phyloP scores from a whole-genome alignment of 495 filamentous ascomycete species.

The Penicillium psychrofluorescens region DNA sequence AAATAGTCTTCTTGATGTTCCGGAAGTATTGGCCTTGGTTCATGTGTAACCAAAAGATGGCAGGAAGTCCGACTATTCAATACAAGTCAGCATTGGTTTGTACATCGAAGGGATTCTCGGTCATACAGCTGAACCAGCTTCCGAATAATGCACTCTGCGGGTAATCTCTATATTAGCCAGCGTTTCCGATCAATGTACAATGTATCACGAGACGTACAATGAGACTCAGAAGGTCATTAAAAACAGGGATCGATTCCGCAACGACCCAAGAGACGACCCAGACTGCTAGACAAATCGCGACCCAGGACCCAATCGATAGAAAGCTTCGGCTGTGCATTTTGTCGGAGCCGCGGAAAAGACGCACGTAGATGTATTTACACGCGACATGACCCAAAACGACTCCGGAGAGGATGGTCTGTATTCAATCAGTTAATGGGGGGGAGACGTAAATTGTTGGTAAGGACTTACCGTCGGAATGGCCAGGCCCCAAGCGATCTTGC shows the following conservation, averaged over 20 bases:
- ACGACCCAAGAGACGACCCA: slow-evolving; percentile 64
- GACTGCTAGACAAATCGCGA: slow-evolving; percentile 44
- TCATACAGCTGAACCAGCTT: slow-evolving; percentile 34
- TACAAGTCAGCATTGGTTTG: not conserved
- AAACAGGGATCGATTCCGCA: slow-evolving; percentile 66
- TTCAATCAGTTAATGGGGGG: not conserved
- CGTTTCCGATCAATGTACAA: not conserved
- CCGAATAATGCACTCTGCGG: slow-evolving; percentile 29
- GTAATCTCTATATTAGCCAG: slow-evolving; percentile 3
- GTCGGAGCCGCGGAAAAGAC: slow-evolving; percentile 48
- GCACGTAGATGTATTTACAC: slow-evolving; percentile 59
- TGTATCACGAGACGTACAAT: slow-evolving; percentile 21
- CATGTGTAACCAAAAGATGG: slow-evolving; percentile 36
- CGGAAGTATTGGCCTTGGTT: slow-evolving; percentile 28
- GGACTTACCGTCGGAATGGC: slow-evolving; percentile 57
- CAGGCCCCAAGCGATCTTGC: slow-evolving; percentile 67
- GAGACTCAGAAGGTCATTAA: slow-evolving; percentile 55
- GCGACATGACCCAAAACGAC: slow-evolving; percentile 57
- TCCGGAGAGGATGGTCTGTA: slow-evolving; percentile 28
- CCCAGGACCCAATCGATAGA: slow-evolving; percentile 44
- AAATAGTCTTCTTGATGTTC: slow-evolving; percentile 17
- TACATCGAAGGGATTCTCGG: not conserved
- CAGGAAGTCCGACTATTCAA: slow-evolving; percentile 24
- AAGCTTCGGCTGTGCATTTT: slow-evolving; percentile 50
- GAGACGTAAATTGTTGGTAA: not conserved